Evolutionary conservation across 2,329 filamentous ascomycete genomes (phyloP).

Genomic region (Alternaria consortialis): DNA sequence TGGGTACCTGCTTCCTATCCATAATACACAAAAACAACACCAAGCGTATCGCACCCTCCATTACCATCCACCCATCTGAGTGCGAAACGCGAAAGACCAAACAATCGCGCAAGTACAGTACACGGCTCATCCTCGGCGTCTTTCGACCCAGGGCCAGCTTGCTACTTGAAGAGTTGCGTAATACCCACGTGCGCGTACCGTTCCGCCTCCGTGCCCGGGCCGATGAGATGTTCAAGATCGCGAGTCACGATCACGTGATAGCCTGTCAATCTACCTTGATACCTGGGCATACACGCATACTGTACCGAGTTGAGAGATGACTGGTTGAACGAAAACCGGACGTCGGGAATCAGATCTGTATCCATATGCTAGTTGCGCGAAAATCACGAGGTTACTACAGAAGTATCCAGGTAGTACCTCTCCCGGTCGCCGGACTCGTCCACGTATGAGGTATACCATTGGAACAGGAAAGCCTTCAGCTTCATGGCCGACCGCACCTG

Average conservation of each 20-base stretch:
- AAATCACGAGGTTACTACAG: not conserved
- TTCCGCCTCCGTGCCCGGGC: slow-evolving; percentile 6
- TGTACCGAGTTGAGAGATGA: not conserved
- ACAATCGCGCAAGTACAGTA: not conserved
- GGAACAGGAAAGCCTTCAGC: not conserved
- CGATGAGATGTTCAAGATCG: not conserved
- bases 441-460: not conserved
- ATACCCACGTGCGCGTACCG: slow-evolving; percentile 11
- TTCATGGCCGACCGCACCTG: not conserved
- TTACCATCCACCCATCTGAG: not conserved
- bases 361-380: no score
- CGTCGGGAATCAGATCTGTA: not conserved
- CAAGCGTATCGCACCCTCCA: not conserved
- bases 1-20: not conserved
- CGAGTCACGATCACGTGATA: not conserved
- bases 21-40: not conserved
- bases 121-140: not conserved
- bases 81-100: not conserved
- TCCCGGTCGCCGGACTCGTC: not conserved
- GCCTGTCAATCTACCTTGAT: not conserved
- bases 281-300: not conserved
- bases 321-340: not conserved
- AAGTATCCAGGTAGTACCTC: not conserved
- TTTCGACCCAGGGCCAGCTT: not conserved
- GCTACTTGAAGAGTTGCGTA: not conserved